Percentiles rank a stretch among this genome's conserved stretches.
phyloP scores from a whole-genome alignment of 2,329 filamentous ascomycete genomes.

The Lachnellula subtilissima region DNA sequence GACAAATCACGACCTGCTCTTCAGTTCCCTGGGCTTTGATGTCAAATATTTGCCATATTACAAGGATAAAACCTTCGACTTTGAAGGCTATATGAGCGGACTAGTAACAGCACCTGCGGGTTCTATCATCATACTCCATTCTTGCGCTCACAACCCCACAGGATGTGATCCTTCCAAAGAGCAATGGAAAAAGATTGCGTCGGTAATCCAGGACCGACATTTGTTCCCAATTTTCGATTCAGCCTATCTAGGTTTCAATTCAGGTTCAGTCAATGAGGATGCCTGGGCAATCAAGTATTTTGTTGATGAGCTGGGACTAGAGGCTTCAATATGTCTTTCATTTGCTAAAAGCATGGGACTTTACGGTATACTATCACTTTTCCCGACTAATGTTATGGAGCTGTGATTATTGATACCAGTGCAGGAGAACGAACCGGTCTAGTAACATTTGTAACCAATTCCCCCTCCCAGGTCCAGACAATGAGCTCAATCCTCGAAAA shows the following conservation, averaged over 20 bases:
- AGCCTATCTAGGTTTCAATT: slow-evolving; percentile 32
- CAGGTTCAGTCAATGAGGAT: slow-evolving; percentile 30
- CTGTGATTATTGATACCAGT: too few relatives aligned
- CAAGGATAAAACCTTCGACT: slow-evolving; percentile 31
- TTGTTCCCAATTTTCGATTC: slow-evolving; percentile 33
- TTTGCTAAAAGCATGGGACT: slow-evolving; percentile 57
- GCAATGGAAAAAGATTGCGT: slow-evolving; percentile 31
- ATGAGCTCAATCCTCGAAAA: slow-evolving; percentile 32
- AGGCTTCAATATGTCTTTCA: slow-evolving; percentile 53
- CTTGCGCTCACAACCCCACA: slow-evolving; percentile 42
- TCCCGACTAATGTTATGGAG: too few relatives aligned
- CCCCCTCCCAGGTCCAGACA: slow-evolving; percentile 10
- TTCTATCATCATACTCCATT: slow-evolving; percentile 35
- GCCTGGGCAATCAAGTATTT: slow-evolving; percentile 31
- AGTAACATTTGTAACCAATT: slow-evolving; percentile 24
- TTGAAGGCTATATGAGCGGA: slow-evolving; percentile 27
- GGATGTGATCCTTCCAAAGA: slow-evolving; percentile 36
- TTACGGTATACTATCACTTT: slow-evolving; percentile 33
- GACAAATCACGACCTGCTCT: slow-evolving; percentile 38
- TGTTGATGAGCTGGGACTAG: slow-evolving; percentile 35
- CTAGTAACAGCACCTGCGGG: slow-evolving; percentile 27
- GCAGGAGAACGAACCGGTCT: slow-evolving; percentile 14
- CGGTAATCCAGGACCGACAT: slow-evolving; percentile 16
- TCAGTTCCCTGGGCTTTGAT: slow-evolving; percentile 31
- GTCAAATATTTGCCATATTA: slow-evolving; percentile 36